Conservation (phyloP, 2,329 filamentous ascomycete genomes). For the Apiospora marii region DNA sequence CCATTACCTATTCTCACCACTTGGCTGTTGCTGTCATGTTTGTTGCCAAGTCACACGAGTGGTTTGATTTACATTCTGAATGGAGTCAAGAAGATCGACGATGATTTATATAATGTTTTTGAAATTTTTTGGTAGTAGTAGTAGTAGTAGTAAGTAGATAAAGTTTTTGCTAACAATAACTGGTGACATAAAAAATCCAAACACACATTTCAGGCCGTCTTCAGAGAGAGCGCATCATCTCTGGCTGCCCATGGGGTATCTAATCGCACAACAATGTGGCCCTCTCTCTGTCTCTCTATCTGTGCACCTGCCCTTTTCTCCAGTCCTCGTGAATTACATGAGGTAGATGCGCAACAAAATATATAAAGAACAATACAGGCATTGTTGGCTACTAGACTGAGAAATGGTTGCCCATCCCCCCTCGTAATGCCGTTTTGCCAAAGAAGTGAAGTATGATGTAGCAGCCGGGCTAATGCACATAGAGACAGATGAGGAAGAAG, state of each 20-base stretch:
- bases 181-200: neutral
- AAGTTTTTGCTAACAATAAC: neutral
- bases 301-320: neutral
- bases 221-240: slow-evolving; percentile 19
- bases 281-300: neutral
- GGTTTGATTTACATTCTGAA: neutral
- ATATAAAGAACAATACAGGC: slow-evolving; percentile 14
- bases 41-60: neutral
- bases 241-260: slow-evolving; percentile 17
- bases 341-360: slow-evolving; percentile 9
- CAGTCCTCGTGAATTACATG: slow-evolving; percentile 13
- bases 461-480: slow-evolving; percentile 5
- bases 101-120: neutral
- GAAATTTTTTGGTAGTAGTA: too few relatives aligned
- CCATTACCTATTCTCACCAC: neutral
- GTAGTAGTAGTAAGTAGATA: neutral
- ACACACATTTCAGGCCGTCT: slow-evolving; percentile 1
- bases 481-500: slow-evolving; percentile 1
- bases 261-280: slow-evolving; percentile 13
- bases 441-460: slow-evolving; percentile 15
- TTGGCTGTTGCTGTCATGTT: neutral
- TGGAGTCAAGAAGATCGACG: neutral
- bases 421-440: neutral
- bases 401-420: neutral
- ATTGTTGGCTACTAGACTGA: slow-evolving; percentile 1